These are phyloP conservation scores for Biscogniauxia sp. DNA, from an alignment of 2,329 filamentous ascomycete species.

Conservation along the genomic window DNA sequence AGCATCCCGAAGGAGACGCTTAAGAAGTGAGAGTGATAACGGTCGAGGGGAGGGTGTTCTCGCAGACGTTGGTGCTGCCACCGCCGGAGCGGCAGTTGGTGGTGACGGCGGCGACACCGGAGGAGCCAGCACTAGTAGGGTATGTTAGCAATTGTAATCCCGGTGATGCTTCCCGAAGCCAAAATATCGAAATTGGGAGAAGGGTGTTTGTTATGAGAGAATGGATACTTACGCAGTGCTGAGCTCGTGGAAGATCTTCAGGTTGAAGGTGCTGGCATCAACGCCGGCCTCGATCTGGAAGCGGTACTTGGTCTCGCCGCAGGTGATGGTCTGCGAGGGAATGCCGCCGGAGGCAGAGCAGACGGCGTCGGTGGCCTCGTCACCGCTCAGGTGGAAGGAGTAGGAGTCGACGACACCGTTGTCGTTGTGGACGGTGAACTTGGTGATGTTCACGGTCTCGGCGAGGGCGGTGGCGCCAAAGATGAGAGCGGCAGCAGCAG, in stretches of 20 bases:
- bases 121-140: conserved; percentile 9
- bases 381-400: conserved; percentile 14
- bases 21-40: background rate
- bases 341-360: conserved; percentile 11
- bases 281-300: conserved; percentile 24
- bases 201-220: background rate
- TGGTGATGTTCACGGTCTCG: too few relatives aligned
- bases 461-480: too few relatives aligned
- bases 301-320: conserved; percentile 29
- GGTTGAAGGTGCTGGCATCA: conserved; percentile 1
- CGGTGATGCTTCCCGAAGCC: too few relatives aligned
- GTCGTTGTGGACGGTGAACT: background rate
- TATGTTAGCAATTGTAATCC: too few relatives aligned
- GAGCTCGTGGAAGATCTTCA: conserved; percentile 10
- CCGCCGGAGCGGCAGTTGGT: conserved; percentile 18
- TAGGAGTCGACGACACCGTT: conserved; percentile 10
- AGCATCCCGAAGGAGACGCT: too few relatives aligned
- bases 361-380: conserved; percentile 9
- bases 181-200: too few relatives aligned
- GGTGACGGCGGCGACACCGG: conserved; percentile 7
- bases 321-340: conserved; percentile 24
- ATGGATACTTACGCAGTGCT: conserved; percentile 12
- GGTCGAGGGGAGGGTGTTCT: conserved; percentile 4
- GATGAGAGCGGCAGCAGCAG: too few relatives aligned
- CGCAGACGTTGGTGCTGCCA: conserved; percentile 9